A percentile compares a stretch with the other conserved stretches of the same genome.
These are phyloP conservation scores for Celoporthe dispersa DNA, from an alignment of 2,329 filamentous ascomycete genomes.

Conservation along the genomic window DNA sequence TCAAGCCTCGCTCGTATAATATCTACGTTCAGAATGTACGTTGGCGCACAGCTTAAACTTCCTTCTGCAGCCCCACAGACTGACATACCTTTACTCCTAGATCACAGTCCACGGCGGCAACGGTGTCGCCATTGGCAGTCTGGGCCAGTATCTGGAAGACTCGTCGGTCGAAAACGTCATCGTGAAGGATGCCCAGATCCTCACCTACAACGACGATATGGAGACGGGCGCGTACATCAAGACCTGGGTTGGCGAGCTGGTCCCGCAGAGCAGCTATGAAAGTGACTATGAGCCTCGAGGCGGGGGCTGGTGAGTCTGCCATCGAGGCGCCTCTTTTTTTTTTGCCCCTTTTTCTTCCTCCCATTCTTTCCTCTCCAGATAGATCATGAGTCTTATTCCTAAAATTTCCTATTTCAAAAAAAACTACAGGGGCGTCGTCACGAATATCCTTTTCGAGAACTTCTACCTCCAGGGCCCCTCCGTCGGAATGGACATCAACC, in stretches of 20 bases:
- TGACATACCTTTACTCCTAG: slow-evolving; percentile 19
- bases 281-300: slow-evolving; percentile 52
- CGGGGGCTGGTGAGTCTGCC: slow-evolving; percentile 44
- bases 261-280: slow-evolving; percentile 53
- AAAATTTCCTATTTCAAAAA: too few species aligned
- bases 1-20: slow-evolving; percentile 60
- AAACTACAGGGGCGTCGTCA: slow-evolving; percentile 48
- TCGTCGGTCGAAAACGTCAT: slow-evolving; percentile 53
- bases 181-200: slow-evolving; percentile 51
- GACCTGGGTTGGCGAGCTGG: slow-evolving; percentile 56
- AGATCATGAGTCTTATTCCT: not conserved
- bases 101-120: slow-evolving; percentile 56
- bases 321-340: not conserved
- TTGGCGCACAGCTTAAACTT: not conserved
- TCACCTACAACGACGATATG: slow-evolving; percentile 51
- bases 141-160: slow-evolving; percentile 61
- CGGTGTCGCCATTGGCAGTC: slow-evolving; percentile 58
- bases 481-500: slow-evolving; percentile 47
- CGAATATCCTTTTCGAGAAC: slow-evolving; percentile 55
- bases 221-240: slow-evolving; percentile 58
- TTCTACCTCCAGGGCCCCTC: slow-evolving; percentile 53
- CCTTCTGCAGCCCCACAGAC: not conserved
- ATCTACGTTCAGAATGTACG: slow-evolving; percentile 51
- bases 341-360: not conserved
- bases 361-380: not conserved